Conservation (phyloP, 768 basidiomycete genomes). For the Naganishia onofrii region DNA sequence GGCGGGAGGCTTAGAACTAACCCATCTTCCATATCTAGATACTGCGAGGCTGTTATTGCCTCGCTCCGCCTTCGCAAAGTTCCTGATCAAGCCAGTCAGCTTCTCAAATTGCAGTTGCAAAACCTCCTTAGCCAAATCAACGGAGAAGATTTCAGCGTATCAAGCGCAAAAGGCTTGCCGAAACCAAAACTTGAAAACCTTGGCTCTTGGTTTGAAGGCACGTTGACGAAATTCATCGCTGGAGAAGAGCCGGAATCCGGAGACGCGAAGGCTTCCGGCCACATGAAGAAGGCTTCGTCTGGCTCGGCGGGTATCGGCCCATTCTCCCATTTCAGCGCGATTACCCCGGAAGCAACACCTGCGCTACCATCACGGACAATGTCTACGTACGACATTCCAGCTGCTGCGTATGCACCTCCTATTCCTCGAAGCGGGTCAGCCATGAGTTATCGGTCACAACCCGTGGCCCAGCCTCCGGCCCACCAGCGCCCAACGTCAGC, state of each 20-base stretch:
- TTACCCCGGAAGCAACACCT: constrained; percentile 66
- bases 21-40: constrained; percentile 58
- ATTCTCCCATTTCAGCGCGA: constrained; percentile 88
- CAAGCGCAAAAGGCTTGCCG: constrained; percentile 39
- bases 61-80: constrained; percentile 56
- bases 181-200: constrained; percentile 90
- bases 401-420: constrained; percentile 37
- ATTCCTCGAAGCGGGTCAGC: constrained; percentile 70
- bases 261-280: constrained; percentile 30
- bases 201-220: constrained; percentile 85
- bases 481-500: constrained; percentile 54
- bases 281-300: constrained; percentile 49
- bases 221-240: constrained; percentile 89
- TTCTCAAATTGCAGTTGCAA: constrained; percentile 50
- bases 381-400: constrained; percentile 41
- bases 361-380: constrained; percentile 37
- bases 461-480: constrained; percentile 41
- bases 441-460: constrained; percentile 61
- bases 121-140: constrained; percentile 54
- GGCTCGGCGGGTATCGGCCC: constrained; percentile 63
- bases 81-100: constrained; percentile 14
- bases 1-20: constrained; percentile 13
- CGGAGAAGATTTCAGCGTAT: constrained; percentile 54
- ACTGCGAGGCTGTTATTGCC: constrained; percentile 80
- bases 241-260: constrained; percentile 61